A percentile compares a stretch with the other conserved stretches of the same genome.
Evolutionary conservation across 176 grass and related monocot species (phyloP).

Genomic region (Avena atlantica): DNA sequence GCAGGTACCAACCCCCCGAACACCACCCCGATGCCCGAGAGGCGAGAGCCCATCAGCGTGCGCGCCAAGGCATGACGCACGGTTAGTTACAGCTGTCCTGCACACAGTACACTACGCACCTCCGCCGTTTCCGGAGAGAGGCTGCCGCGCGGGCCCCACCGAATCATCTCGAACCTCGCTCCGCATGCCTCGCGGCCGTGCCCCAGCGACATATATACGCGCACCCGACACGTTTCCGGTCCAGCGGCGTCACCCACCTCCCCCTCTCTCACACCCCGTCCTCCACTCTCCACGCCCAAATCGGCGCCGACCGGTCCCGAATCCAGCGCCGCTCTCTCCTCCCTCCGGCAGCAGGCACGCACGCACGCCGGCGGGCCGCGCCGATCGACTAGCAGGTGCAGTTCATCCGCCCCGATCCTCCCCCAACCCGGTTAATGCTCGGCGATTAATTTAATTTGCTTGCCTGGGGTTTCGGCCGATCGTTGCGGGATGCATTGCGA

Average conservation of each 20-base stretch:
- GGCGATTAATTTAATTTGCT: not conserved
- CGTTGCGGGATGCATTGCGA: not conserved
- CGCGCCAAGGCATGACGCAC: not conserved
- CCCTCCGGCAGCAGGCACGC: not conserved
- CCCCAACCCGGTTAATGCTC: not conserved
- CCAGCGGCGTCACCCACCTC: not conserved
- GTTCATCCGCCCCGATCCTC: not conserved
- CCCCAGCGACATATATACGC: not conserved
- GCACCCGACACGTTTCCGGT: not conserved
- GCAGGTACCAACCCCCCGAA: too few relatives aligned
- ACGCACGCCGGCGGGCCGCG: not conserved
- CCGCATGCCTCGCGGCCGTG: not conserved
- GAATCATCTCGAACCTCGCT: not conserved
- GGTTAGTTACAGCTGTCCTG: not conserved
- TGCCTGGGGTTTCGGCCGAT: not conserved
- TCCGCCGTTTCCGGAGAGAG: not conserved
- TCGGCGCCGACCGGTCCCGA: not conserved
- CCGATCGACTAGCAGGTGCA: not conserved
- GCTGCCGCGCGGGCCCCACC: not conserved
- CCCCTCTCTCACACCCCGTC: not conserved
- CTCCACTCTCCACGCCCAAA: not conserved
- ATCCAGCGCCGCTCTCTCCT: not conserved
- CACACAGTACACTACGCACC: not conserved
- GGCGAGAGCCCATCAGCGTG: not conserved
- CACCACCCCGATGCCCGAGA: too few relatives aligned